phyloP scores from a whole-genome alignment of 768 basidiomycete genomes.

The Boletales sp. region DNA sequence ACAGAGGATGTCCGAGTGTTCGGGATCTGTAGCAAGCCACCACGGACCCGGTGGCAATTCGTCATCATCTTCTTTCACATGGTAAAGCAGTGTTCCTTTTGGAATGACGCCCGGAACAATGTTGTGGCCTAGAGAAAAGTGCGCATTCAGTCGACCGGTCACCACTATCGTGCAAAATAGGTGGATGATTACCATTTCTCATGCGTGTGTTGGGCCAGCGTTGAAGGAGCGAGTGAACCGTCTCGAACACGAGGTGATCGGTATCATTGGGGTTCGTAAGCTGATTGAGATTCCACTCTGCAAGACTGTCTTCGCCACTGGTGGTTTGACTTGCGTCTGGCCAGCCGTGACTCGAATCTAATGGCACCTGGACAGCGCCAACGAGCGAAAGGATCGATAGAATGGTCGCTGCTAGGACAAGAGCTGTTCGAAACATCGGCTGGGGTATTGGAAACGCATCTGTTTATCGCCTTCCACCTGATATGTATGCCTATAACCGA shows the following conservation, averaged over 20 bases:
- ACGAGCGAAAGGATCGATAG: too few species aligned
- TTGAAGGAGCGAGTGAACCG: conserved; percentile 21
- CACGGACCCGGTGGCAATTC: conserved; percentile 27
- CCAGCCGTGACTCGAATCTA: too few species aligned
- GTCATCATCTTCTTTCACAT: conserved; percentile 15
- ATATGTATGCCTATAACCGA: too few species aligned
- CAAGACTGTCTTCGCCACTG: too few species aligned
- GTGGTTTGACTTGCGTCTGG: too few species aligned
- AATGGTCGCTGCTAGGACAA: too few species aligned
- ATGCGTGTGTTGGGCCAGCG: conserved; percentile 47
- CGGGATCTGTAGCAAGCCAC: conserved; percentile 35
- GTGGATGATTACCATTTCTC: conserved; percentile 35
- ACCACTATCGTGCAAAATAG: background rate
- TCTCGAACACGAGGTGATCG: conserved; percentile 19
- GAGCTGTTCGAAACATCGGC: too few species aligned
- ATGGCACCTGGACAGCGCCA: too few species aligned
- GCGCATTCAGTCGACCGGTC: background rate
- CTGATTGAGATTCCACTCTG: conserved; percentile 22
- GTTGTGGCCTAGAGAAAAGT: conserved; percentile 15
- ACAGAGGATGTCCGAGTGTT: conserved; percentile 40
- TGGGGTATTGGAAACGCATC: too few species aligned
- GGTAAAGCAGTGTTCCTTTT: conserved; percentile 35
- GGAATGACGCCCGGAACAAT: conserved; percentile 33
- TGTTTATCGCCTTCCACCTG: too few species aligned
- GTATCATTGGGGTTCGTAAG: conserved; percentile 27